phyloP scores from a whole-genome alignment of 768 basidiomycete genomes.

The Suillus placidus region DNA sequence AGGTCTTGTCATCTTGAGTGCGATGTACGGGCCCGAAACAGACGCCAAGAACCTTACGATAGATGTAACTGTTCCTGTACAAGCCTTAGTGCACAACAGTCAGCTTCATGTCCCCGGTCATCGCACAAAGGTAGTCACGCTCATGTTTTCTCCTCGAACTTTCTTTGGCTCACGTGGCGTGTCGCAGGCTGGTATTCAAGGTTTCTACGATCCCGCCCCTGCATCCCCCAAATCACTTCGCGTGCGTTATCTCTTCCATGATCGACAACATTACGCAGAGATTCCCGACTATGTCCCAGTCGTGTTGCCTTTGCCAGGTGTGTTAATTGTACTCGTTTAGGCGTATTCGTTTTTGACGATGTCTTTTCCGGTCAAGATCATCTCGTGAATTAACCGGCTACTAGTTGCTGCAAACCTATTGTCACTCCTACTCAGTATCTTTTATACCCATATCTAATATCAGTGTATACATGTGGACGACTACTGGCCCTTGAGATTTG shows the following conservation, averaged over 20 bases:
- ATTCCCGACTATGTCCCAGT: constrained; percentile 69
- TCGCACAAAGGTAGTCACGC: constrained; percentile 63
- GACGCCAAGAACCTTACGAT: constrained; percentile 59
- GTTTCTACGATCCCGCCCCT: constrained; percentile 87
- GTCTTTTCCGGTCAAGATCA: constrained; percentile 24
- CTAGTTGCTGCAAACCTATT: not conserved
- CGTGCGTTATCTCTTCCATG: constrained; percentile 77
- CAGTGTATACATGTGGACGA: not conserved
- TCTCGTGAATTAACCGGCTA: constrained; percentile 26
- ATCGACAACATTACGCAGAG: constrained; percentile 74
- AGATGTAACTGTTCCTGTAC: constrained; percentile 81
- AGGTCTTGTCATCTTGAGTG: constrained; percentile 81
- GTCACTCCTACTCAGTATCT: not conserved
- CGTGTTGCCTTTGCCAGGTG: constrained; percentile 77
- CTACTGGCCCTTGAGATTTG: not conserved
- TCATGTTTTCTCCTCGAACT: not conserved
- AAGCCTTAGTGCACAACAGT: constrained; percentile 77
- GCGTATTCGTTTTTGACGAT: constrained; percentile 13
- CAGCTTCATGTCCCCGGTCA: constrained; percentile 79
- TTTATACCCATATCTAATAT: not conserved
- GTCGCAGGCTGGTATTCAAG: constrained; percentile 68
- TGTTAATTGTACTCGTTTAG: constrained; percentile 31
- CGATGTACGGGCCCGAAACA: constrained; percentile 66
- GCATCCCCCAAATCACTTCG: constrained; percentile 69
- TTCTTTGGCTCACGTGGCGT: constrained; percentile 7